A percentile compares a stretch with the other conserved stretches of the same genome.
These are phyloP conservation scores for Cyclotella cryptica DNA, from an alignment of 108 stramenopile genomes.

Conservation along the genomic window DNA sequence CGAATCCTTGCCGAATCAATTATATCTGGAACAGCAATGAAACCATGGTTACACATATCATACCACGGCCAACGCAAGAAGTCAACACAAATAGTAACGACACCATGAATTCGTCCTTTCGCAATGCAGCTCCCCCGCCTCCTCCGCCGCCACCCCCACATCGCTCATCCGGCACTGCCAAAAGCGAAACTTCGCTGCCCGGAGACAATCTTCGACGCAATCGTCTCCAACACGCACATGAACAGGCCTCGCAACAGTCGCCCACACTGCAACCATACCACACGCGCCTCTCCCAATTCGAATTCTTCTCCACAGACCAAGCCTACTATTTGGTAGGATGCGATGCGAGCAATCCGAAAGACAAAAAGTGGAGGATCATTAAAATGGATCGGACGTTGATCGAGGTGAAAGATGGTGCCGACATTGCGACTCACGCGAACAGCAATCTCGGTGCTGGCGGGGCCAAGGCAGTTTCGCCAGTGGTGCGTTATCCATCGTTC, in stretches of 20 bases:
- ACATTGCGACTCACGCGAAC: neutral
- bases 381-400: slow-evolving; percentile 91
- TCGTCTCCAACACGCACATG: neutral
- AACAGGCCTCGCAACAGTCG: too few species aligned
- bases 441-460: neutral
- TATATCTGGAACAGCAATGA: too few species aligned
- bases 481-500: neutral
- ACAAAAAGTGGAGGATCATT: slow-evolving; percentile 13
- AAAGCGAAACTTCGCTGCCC: neutral
- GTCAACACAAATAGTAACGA: too few species aligned
- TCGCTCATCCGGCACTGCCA: too few species aligned
- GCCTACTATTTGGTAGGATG: slow-evolving; percentile 19
- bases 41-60: too few species aligned
- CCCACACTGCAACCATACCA: slow-evolving; percentile 18
- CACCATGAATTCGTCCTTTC: neutral
- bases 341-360: neutral
- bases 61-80: too few species aligned
- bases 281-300: slow-evolving; percentile 23
- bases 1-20: too few species aligned
- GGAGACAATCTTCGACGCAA: neutral
- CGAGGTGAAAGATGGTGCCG: slow-evolving; percentile 50
- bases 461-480: neutral
- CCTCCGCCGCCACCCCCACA: neutral
- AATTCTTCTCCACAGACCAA: slow-evolving; percentile 26
- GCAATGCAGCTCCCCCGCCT: neutral